Percentiles rank a stretch among this genome's conserved stretches.
Conservation (phyloP, 768 basidiomycete genomes). For the Mycena kentingensis region DNA sequence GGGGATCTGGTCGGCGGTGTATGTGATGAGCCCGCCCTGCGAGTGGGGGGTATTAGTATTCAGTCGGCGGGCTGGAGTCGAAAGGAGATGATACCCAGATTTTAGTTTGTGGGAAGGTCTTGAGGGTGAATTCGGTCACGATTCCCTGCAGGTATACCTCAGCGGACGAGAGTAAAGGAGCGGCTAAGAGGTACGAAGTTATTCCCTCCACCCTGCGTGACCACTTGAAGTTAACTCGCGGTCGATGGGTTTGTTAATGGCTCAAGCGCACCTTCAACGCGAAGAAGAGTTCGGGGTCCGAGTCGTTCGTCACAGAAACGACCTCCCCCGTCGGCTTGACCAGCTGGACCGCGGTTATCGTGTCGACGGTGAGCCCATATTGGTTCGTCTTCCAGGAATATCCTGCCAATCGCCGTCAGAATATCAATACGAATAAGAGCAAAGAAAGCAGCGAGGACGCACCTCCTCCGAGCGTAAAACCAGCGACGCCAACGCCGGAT, state of each 20-base stretch:
- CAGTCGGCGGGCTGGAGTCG: not conserved
- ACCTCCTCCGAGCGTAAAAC: slow-evolving; percentile 63
- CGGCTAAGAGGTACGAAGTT: slow-evolving; percentile 45
- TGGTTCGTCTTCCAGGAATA: slow-evolving; percentile 69
- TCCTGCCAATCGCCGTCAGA: slow-evolving; percentile 22
- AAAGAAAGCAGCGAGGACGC: slow-evolving; percentile 4
- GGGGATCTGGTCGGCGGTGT: slow-evolving; percentile 26
- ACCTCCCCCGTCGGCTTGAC: slow-evolving; percentile 57
- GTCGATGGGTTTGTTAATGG: not conserved
- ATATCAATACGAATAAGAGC: not conserved
- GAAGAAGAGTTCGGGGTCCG: slow-evolving; percentile 43
- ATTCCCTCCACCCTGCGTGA: slow-evolving; percentile 58
- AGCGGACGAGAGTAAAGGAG: not conserved
- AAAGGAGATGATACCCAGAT: slow-evolving; percentile 51
- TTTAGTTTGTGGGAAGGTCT: slow-evolving; percentile 52
- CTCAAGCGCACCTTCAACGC: slow-evolving; percentile 38
- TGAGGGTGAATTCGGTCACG: slow-evolving; percentile 58
- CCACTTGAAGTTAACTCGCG: not conserved
- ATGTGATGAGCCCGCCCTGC: slow-evolving; percentile 53
- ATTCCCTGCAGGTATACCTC: slow-evolving; percentile 42
- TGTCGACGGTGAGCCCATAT: slow-evolving; percentile 60
- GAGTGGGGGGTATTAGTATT: not conserved
- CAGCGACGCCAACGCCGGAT: slow-evolving; percentile 59
- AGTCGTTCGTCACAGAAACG: slow-evolving; percentile 34
- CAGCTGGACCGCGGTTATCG: slow-evolving; percentile 54